A percentile compares a stretch with the other conserved stretches of the same genome.
Evolutionary conservation across 75 land plant species (phyloP).

Genomic region (Cunninghamia lanceolata): DNA sequence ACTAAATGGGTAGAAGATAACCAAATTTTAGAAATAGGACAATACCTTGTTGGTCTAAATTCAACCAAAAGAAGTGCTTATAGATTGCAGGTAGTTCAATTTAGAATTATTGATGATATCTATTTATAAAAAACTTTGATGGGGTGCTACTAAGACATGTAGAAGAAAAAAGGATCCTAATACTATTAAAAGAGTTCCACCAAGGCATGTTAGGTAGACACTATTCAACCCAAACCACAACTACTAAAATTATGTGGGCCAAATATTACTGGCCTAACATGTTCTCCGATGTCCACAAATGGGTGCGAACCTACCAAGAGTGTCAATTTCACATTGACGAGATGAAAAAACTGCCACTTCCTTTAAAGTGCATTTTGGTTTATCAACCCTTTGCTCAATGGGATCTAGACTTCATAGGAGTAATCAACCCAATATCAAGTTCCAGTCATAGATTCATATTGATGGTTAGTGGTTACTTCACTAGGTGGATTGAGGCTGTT

Average conservation of each 20-base stretch:
- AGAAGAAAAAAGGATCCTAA: neutral
- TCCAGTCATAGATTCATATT: neutral
- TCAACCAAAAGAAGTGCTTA: too few relatives aligned
- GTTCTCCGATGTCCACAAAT: neutral
- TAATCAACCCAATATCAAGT: neutral
- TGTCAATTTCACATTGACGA: neutral
- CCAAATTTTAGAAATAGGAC: too few relatives aligned
- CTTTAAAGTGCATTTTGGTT: too few relatives aligned
- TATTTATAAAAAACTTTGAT: neutral
- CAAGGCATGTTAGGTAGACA: neutral
- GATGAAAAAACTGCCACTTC: neutral
- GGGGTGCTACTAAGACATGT: neutral
- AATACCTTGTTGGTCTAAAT: too few relatives aligned
- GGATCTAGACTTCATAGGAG: neutral
- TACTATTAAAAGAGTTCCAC: neutral
- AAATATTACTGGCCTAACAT: neutral
- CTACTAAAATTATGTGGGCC: neutral
- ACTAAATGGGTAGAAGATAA: too few relatives aligned
- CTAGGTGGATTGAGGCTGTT: neutral
- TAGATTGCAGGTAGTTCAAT: too few relatives aligned
- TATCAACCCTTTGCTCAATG: neutral
- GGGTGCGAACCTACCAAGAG: rapidly evolving
- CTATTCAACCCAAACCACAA: neutral
- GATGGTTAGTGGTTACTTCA: neutral
- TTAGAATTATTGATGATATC: neutral